Evolutionary conservation across 2,329 filamentous ascomycete species (phyloP).

Genomic region (Fusarium vanettenii): DNA sequence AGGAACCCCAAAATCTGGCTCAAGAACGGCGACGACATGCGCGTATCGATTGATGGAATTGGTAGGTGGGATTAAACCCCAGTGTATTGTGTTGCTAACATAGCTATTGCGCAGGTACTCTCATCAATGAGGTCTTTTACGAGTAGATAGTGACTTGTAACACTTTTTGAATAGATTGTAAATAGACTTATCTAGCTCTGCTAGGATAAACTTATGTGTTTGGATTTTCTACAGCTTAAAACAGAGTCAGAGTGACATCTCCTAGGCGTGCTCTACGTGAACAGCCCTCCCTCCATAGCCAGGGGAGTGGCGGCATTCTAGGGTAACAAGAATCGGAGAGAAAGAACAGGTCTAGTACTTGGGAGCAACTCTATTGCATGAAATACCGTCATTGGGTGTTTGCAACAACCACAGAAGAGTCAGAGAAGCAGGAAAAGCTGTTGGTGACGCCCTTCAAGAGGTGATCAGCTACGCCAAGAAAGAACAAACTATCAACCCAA

Average conservation of each 20-base stretch:
- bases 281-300: not conserved
- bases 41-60: not conserved
- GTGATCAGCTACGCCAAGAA: not conserved
- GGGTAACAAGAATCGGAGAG: not conserved
- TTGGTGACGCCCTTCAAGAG: not conserved
- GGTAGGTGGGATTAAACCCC: not conserved
- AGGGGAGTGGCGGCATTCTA: not conserved
- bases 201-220: not conserved
- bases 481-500: not conserved
- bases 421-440: not conserved
- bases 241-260: not conserved
- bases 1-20: not conserved
- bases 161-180: not conserved
- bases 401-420: not conserved
- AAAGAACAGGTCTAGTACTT: no score
- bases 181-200: not conserved
- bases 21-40: not conserved
- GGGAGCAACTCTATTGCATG: not conserved
- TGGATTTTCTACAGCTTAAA: not conserved
- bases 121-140: not conserved
- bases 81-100: not conserved
- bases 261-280: not conserved
- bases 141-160: not conserved
- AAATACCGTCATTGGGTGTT: not conserved
- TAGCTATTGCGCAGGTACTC: not conserved